Base-by-base conservation (phyloP, 2,329 filamentous ascomycete genomes). In the Sarocladium oryzae region DNA sequence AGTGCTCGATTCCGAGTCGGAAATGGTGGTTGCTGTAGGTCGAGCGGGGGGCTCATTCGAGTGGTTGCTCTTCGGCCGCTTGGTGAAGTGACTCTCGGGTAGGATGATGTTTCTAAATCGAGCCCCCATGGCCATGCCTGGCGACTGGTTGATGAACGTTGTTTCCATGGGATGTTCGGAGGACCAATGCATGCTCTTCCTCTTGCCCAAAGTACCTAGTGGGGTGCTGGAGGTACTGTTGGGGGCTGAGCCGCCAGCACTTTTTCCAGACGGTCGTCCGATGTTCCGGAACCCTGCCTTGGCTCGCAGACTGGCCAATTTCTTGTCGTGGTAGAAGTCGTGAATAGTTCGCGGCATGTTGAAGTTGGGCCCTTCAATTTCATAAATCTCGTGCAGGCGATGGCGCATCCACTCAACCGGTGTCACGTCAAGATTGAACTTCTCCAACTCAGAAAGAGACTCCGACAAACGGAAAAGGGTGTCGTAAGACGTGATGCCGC, bases 271-370 rank as follows among this genome's bases (percentile, higher is more conserved):
- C 0, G 79, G 79, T 1, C 79, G 69, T 7, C 79, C 79, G 6
- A 82, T 81, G 55, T 77, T 81, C 46, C 77, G 76, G 53, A 75
- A 79, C 0, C 79, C 79, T 53, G 76, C 74, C 63, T 77, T 76
- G 21, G 66, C 62, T 7, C 79, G 70, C 8, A 81, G 62, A 1
- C 66, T 61, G 13, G 70, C 67, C 1, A 81, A 62, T 58, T 80
- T 81, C 0, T 66, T 62, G 56, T 82, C 79, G 56, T 79, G 76
- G 55, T 82, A 82, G 18, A 82, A 71, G 56, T 78, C 71, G 49
- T 78, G 73, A 1, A 77, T 70, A 2, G 70, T 75, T 57, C 70
- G 72, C 40, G 71, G 70, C 18, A 81, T 63, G 58, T 72, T 78
- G 57, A 82, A 82, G 15, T 66, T 66, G 2, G 71, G 58, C 1